These are phyloP conservation scores for Lentinula guzmanii DNA, from an alignment of 768 basidiomycete species.

Conservation along the genomic window DNA sequence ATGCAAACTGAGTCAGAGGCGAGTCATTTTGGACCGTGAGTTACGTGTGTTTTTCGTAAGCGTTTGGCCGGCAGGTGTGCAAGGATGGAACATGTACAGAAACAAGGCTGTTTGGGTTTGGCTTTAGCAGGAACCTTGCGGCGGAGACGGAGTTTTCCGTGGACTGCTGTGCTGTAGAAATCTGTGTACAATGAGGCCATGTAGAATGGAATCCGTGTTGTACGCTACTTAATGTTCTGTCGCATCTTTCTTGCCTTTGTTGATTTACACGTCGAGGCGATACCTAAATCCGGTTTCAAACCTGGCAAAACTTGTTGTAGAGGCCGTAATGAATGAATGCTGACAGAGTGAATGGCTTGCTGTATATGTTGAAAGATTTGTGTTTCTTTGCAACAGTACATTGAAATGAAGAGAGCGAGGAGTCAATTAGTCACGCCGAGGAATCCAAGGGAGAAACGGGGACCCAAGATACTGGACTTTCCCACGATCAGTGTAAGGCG, in stretches of 20 bases:
- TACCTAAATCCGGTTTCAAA: neutral
- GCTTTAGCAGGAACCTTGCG: neutral
- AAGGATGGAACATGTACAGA: neutral
- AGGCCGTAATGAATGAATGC: neutral
- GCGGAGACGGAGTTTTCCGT: neutral
- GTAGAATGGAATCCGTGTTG: neutral
- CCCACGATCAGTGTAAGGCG: neutral
- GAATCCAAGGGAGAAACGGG: neutral
- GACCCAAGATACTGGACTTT: neutral
- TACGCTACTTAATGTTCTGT: neutral
- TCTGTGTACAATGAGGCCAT: neutral
- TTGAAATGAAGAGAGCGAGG: neutral
- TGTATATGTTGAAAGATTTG: neutral
- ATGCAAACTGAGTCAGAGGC: neutral
- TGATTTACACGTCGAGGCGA: neutral
- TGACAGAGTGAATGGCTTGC: neutral
- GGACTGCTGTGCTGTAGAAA: neutral
- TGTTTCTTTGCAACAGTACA: neutral
- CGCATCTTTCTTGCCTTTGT: neutral
- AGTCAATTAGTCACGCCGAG: neutral
- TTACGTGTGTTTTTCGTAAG: neutral
- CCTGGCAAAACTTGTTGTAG: neutral
- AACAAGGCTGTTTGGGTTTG: neutral
- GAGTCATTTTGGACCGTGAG: neutral
- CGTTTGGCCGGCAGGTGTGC: neutral